Conservation (phyloP, 768 basidiomycete genomes). For the Calocybe cyanea region DNA sequence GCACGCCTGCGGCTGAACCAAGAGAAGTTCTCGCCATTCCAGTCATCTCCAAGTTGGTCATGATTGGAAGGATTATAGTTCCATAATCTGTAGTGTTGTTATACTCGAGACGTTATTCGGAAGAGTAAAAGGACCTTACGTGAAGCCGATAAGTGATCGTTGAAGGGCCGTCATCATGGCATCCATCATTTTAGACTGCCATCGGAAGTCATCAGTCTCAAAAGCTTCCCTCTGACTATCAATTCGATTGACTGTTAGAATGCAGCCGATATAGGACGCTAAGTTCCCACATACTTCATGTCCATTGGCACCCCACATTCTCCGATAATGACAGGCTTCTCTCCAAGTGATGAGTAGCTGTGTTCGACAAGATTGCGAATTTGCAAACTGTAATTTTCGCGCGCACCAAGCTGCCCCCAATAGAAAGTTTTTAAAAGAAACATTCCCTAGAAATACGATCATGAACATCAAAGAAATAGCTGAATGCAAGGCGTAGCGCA, state of each 20-base stretch:
- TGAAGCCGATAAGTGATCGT: conserved; percentile 72
- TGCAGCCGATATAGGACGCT: neutral
- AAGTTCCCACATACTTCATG: conserved; percentile 71
- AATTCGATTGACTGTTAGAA: neutral
- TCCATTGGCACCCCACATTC: conserved; percentile 98
- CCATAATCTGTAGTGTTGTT: conserved; percentile 63
- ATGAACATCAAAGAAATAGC: neutral
- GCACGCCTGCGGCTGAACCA: conserved; percentile 77
- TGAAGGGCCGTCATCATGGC: conserved; percentile 85
- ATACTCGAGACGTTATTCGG: neutral
- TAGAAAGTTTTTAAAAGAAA: conserved; percentile 78
- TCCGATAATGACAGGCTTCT: conserved; percentile 81
- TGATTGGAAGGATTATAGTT: conserved; percentile 89
- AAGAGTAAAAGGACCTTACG: conserved; percentile 51
- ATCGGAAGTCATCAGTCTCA: conserved; percentile 64
- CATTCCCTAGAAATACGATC: conserved; percentile 58
- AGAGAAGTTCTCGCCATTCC: conserved; percentile 98
- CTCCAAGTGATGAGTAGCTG: conserved; percentile 68
- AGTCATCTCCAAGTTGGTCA: conserved; percentile 76
- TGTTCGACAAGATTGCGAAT: conserved; percentile 73
- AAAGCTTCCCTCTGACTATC: conserved; percentile 70
- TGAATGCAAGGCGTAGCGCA: conserved; percentile 28
- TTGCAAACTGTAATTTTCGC: conserved; percentile 81
- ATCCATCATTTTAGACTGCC: conserved; percentile 94
- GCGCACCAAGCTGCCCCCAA: conserved; percentile 80